Base-by-base conservation (phyloP, 2,329 filamentous ascomycete genomes). In the Neofusicoccum sp. region DNA sequence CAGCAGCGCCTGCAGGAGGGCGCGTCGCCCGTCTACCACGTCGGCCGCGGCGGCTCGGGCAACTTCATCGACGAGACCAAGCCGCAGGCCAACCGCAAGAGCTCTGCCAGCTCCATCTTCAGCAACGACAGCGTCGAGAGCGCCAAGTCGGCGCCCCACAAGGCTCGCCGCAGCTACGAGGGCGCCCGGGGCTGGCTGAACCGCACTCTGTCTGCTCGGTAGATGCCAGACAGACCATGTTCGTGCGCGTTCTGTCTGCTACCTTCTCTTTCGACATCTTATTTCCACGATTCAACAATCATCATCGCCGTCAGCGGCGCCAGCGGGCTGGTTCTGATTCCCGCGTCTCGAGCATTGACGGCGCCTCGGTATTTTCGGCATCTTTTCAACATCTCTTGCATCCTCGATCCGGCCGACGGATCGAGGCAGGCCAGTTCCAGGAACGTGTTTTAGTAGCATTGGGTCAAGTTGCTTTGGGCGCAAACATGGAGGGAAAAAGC, bases 21-120 rank as follows among this genome's bases (percentile, higher is more conserved):
- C 67, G 77, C 81, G 48, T 84, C 84, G 2, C 85, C 85, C 16
- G 80, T 87, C 63, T 87, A 86, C 78, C 83, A 86, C 70, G 82
- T 87, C 64, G 85, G 85, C 44, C 79, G 85, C 45, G 85, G 85
- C 20, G 85, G 85, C 41, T 82, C 81, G 11, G 85, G 83, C 54
- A 88, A 88, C 72, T 65, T 72, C 43, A 70, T 80, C 61, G 70
- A 77, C 47, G 76, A 78, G 66, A 69, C 70, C 67, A 68, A 73
- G 64, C 68, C 67, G 57, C 58, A 68, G 33, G 60, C 60, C 40
- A 63, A 64, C 47, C 68, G 73, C 62, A 65, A 68, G 47, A 70
- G 71, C 68, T 72, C 69, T 2, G 62, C 71, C 16, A 68, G 66
- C 40, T 72, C 70, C 0, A 66, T 59, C 58, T 47, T 48, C 30